Percentiles rank a stretch among this genome's conserved stretches.
Evolutionary conservation across 148 eudicot species (phyloP).

Genomic region (Chenopodium quinoa): DNA sequence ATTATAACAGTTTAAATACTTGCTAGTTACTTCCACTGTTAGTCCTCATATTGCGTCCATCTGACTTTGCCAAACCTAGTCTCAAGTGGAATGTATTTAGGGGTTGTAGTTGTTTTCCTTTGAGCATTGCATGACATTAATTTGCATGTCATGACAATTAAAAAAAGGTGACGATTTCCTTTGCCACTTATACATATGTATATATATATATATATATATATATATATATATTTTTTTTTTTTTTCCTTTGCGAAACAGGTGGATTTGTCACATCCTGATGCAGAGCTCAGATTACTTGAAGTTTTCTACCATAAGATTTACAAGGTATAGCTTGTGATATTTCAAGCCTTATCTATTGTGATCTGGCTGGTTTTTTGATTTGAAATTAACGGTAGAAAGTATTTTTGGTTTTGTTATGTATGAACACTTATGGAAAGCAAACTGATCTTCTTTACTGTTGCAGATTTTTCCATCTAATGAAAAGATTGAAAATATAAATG

Average conservation of each 20-base stretch:
- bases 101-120: not conserved
- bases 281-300: slow-evolving; percentile 86
- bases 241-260: slow-evolving; percentile 44
- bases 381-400: not conserved
- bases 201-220: too few species aligned
- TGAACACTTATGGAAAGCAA: not conserved
- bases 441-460: slow-evolving; percentile 17
- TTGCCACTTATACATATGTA: not conserved
- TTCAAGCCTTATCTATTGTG: not conserved
- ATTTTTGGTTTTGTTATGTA: not conserved
- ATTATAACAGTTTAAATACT: not conserved
- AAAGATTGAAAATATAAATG: slow-evolving; percentile 80
- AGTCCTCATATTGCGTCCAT: too few species aligned
- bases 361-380: not conserved
- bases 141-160: not conserved
- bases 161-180: not conserved
- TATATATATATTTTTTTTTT: not conserved
- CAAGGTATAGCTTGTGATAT: slow-evolving; percentile 49
- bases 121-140: not conserved
- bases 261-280: slow-evolving; percentile 81
- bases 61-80: not conserved
- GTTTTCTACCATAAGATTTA: slow-evolving; percentile 92
- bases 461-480: slow-evolving; percentile 73
- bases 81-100: not conserved
- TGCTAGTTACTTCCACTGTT: too few species aligned